Evolutionary conservation across 441 rosid species (phyloP).

Genomic region (Euphorbia schlechtendalii): DNA sequence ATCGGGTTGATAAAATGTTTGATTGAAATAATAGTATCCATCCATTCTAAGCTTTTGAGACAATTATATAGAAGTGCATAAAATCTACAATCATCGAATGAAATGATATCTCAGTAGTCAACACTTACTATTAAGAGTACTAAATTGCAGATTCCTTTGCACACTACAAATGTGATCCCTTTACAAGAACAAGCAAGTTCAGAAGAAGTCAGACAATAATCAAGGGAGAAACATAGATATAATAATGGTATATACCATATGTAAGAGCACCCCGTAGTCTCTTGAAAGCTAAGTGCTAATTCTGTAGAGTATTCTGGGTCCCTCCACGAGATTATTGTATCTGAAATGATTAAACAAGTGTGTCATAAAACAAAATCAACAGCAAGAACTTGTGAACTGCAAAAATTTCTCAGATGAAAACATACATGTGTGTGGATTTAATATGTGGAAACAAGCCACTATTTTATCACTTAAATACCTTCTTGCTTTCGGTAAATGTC

Average conservation of each 20-base stretch:
- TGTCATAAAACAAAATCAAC: conserved; percentile 13
- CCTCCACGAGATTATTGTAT: conserved; percentile 98
- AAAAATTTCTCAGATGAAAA: background rate
- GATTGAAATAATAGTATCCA: no score
- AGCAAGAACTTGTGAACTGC: background rate
- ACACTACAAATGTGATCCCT: conserved; percentile 89
- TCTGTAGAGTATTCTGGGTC: conserved; percentile 87
- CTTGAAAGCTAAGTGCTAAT: conserved; percentile 98
- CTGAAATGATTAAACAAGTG: conserved; percentile 34
- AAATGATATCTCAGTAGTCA: background rate
- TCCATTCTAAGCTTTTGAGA: no score
- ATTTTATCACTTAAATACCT: conserved; percentile 41
- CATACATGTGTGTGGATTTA: background rate
- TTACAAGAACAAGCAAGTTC: conserved; percentile 21
- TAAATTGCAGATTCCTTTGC: conserved; percentile 84
- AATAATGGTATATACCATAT: conserved; percentile 56
- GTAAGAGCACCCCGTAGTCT: conserved; percentile 88
- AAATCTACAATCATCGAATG: no score
- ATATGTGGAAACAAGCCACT: background rate
- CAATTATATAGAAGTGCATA: background rate
- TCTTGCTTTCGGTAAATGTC: conserved; percentile 97
- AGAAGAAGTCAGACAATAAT: conserved; percentile 9
- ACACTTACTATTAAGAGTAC: conserved; percentile 73
- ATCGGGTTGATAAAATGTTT: background rate
- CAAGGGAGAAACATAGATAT: conserved; percentile 13